A percentile compares a stretch with the other conserved stretches of the same genome.
Conservation (phyloP, 2,329 filamentous ascomycete species). For the Aspergillus texensis region DNA sequence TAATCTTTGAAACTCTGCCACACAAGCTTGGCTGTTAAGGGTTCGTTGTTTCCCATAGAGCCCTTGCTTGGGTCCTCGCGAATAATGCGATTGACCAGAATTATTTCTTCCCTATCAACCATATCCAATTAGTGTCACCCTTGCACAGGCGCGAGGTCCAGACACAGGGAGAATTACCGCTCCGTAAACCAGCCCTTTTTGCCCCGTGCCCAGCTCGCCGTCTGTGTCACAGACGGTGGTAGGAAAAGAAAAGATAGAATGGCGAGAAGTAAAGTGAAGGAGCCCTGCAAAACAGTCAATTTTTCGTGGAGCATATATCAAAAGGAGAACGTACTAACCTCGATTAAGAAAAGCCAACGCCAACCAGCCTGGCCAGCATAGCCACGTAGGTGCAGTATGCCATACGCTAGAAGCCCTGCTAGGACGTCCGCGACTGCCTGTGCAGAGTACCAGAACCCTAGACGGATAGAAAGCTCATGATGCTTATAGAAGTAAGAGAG, state of each 20-base stretch:
- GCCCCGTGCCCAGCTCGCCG: slow-evolving; percentile 40
- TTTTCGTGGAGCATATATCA: not conserved
- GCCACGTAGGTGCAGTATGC: slow-evolving; percentile 39
- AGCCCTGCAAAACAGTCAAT: slow-evolving; percentile 16
- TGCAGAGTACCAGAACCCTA: slow-evolving; percentile 30
- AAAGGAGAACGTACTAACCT: slow-evolving; percentile 35
- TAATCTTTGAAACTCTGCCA: slow-evolving; percentile 55
- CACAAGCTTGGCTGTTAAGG: slow-evolving; percentile 49
- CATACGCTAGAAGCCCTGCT: slow-evolving; percentile 47
- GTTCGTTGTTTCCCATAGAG: slow-evolving; percentile 59
- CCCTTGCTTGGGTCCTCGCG: slow-evolving; percentile 57
- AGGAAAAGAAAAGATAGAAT: slow-evolving; percentile 52
- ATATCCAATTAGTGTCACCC: not conserved
- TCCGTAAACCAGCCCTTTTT: slow-evolving; percentile 65
- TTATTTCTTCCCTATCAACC: slow-evolving; percentile 58
- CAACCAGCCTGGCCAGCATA: slow-evolving; percentile 34
- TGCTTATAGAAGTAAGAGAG: slow-evolving; percentile 73
- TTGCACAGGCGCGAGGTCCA: not conserved
- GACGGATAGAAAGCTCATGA: slow-evolving; percentile 60
- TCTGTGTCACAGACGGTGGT: slow-evolving; percentile 63
- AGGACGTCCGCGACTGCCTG: slow-evolving; percentile 47
- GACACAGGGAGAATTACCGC: slow-evolving; percentile 29
- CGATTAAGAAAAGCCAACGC: slow-evolving; percentile 40
- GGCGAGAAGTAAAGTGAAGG: slow-evolving; percentile 28
- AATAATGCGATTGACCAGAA: slow-evolving; percentile 65